Percentiles rank a stretch among this genome's conserved stretches.
These are phyloP conservation scores for Myxozyma neotropica DNA, from an alignment of 805 yeast genomes.

Conservation along the genomic window DNA sequence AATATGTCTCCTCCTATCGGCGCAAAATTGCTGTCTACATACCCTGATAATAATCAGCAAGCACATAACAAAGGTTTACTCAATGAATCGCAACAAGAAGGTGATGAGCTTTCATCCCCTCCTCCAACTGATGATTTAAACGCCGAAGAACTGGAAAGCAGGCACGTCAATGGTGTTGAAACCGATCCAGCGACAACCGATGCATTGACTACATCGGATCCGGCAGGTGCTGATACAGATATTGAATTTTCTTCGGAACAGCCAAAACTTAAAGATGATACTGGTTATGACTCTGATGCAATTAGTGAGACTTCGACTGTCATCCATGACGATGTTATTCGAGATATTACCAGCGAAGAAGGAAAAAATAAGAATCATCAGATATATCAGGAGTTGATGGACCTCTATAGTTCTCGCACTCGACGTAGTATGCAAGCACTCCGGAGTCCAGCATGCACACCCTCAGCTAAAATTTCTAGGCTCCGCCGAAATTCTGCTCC, in stretches of 20 bases:
- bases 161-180: not conserved
- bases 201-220: not conserved
- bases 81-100: not conserved
- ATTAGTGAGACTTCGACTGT: slow-evolving; percentile 30
- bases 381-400: slow-evolving; percentile 26
- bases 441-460: not conserved
- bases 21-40: too few species aligned
- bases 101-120: not conserved
- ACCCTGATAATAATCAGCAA: too few species aligned
- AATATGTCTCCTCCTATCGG: too few species aligned
- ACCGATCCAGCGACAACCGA: not conserved
- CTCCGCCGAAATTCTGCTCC: slow-evolving; percentile 25
- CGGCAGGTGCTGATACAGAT: not conserved
- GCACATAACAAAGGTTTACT: too few species aligned
- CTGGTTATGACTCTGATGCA: slow-evolving; percentile 18
- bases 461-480: not conserved
- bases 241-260: not conserved
- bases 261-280: slow-evolving; percentile 1
- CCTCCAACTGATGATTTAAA: slow-evolving; percentile 5
- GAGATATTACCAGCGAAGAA: slow-evolving; percentile 8
- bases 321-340: slow-evolving; percentile 11
- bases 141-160: not conserved
- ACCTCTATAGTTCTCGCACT: slow-evolving; percentile 27
- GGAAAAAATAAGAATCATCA: slow-evolving; percentile 12
- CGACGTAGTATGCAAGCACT: slow-evolving; percentile 16